These are phyloP conservation scores for Piromyces finnis DNA, from an alignment of 192 early-diverging fungal genomes.

Conservation along the genomic window DNA sequence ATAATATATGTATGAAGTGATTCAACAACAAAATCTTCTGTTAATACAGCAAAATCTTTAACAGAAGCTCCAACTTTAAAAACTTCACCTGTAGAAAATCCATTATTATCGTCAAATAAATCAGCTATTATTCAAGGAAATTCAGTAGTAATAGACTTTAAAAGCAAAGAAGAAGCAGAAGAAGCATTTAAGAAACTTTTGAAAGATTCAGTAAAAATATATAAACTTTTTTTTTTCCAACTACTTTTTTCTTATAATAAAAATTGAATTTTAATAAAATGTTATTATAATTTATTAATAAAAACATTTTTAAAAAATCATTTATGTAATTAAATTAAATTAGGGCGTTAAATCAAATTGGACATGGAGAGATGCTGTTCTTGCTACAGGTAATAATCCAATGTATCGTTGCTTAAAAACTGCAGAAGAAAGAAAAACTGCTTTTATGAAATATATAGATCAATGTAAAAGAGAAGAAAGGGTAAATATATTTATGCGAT, in stretches of 20 bases:
- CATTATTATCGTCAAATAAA: conserved; percentile 1
- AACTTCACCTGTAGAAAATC: not conserved
- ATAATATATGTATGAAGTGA: not conserved
- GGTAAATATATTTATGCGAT: too few relatives aligned
- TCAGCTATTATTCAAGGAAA: conserved; percentile 2
- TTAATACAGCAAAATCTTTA: not conserved
- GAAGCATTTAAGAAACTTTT: conserved; percentile 59
- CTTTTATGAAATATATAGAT: conserved; percentile 56
- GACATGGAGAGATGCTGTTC: conserved; percentile 88
- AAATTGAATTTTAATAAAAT: too few relatives aligned
- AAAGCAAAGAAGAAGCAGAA: conserved; percentile 63
- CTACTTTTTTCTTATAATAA: too few relatives aligned
- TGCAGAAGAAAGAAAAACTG: conserved; percentile 57
- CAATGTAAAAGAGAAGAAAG: conserved; percentile 32
- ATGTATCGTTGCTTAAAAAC: conserved; percentile 71
- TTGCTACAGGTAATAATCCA: conserved; percentile 62
- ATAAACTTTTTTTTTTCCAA: not conserved
- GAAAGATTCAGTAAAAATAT: conserved; percentile 31
- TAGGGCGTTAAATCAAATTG: conserved; percentile 61
- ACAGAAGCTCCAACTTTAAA: not conserved
- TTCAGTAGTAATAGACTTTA: conserved; percentile 31
- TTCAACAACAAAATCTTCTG: not conserved
- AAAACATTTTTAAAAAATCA: too few relatives aligned
- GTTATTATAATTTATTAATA: too few relatives aligned
- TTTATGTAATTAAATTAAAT: not conserved